Base-by-base conservation (phyloP, 106 monocot genomes). In the Dendrobium chrysotoxum region DNA sequence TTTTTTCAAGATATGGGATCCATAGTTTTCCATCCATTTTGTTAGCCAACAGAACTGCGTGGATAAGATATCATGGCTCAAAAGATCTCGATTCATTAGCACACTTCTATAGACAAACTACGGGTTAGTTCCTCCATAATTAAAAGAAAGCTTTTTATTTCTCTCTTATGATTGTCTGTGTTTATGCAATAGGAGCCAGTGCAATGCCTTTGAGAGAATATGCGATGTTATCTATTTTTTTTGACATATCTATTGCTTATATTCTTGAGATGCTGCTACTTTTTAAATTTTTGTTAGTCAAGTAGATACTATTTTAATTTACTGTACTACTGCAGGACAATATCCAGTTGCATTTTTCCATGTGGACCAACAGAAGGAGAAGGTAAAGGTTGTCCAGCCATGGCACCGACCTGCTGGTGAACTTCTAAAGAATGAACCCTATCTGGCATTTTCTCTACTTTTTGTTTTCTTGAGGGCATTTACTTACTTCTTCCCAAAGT, bases 1-100 rank as follows among this genome's bases (percentile, higher is more conserved):
- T 92, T 39, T 86, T 92, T 75, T 92, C 97, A 76, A 91, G 92
- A 84, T 89, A 92, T 81, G 92, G 94, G 1, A 78, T 94, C 84
- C 92, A 81, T 58, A 88, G 94, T 23, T 88, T 98, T 81, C 97
- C 97, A 58, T 79, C 97, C 81, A 77, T 98, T 76, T 12, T 98
- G 73, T 28, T 98, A 39, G 78, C 82, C 40, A 92, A 89, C 73
- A 74, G 83, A 68, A 85, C 86, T 57, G 77, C 53, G 75, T 84
- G 50, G 79, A 61, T 89, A 20, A 83, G 39, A 31, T 92, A 91
- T 81, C 79, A 77, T 75, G 94, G 92, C 21, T 21, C 86, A 35
- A 98, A 89, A 85, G 89, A 94, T 82, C 77, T 98, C 8, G 50
- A 41, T 77, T 85, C 97, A 18, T 85, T 98, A 2, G 84, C 88